Percentiles rank a stretch among this genome's conserved stretches.
These are phyloP conservation scores for Sinapis alba DNA, from an alignment of 441 rosid species.

Conservation along the genomic window DNA sequence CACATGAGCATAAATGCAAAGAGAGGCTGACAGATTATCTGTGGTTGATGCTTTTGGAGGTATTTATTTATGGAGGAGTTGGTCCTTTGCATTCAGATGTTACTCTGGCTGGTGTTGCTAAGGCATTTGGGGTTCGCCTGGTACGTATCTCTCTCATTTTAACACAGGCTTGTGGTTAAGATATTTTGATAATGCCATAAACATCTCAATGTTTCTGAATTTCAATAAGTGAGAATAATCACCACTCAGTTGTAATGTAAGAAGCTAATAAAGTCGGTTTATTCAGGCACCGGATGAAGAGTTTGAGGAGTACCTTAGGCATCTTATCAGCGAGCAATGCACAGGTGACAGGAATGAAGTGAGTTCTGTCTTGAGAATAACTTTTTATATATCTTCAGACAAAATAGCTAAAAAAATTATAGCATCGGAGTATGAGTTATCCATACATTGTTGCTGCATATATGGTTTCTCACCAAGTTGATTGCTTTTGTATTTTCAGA, in stretches of 20 bases:
- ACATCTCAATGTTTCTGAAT: slow-evolving; percentile 5
- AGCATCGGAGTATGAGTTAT: neutral
- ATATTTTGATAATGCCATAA: neutral
- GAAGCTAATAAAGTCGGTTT: slow-evolving; percentile 11
- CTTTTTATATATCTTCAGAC: neutral
- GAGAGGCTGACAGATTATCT: slow-evolving; percentile 8
- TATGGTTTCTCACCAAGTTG: slow-evolving; percentile 28
- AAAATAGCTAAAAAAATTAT: neutral
- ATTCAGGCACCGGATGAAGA: slow-evolving; percentile 97
- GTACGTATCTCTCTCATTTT: slow-evolving; percentile 45
- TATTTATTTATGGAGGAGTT: slow-evolving; percentile 87
- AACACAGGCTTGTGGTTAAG: slow-evolving; percentile 1
- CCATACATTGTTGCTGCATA: neutral
- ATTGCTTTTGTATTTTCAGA: slow-evolving; percentile 53
- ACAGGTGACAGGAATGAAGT: slow-evolving; percentile 93
- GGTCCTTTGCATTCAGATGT: slow-evolving; percentile 97
- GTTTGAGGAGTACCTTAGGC: slow-evolving; percentile 91
- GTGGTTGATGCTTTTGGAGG: slow-evolving; percentile 47
- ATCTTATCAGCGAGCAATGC: slow-evolving; percentile 75
- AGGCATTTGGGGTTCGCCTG: slow-evolving; percentile 97
- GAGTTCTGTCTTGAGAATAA: slow-evolving; percentile 24
- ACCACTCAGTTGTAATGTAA: neutral
- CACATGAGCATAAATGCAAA: slow-evolving; percentile 8
- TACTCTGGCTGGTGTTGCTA: slow-evolving; percentile 90
- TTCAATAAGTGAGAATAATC: neutral